Conservation (phyloP, 352 stramenopile species). For the Pythium aquatile region DNA sequence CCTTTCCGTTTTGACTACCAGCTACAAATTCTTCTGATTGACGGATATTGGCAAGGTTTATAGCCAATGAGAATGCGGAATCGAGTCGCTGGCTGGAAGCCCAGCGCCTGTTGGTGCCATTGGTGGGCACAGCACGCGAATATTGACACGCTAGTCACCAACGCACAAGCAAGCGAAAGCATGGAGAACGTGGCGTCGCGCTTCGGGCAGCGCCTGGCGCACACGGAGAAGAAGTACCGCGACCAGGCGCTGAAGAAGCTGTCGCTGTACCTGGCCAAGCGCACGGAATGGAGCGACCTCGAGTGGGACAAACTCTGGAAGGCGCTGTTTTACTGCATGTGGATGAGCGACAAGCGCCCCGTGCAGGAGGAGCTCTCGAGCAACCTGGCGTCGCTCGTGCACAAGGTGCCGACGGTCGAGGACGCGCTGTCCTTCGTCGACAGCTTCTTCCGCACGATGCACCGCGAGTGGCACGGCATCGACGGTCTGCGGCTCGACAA, state of each 20-base stretch:
- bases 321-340: constrained; percentile 89
- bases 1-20: constrained; percentile 5
- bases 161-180: background rate
- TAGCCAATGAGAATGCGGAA: constrained; percentile 17
- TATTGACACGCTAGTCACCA: background rate
- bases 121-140: constrained; percentile 7
- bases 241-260: constrained; percentile 83
- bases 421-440: constrained; percentile 68
- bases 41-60: constrained; percentile 3
- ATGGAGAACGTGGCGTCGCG: constrained; percentile 80
- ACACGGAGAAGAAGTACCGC: constrained; percentile 87
- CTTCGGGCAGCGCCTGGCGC: constrained; percentile 82
- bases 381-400: constrained; percentile 60
- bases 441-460: constrained; percentile 84
- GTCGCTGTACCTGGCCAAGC: constrained; percentile 67
- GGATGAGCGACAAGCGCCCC: constrained; percentile 86
- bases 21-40: constrained; percentile 19
- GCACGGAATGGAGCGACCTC: constrained; percentile 61
- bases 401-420: constrained; percentile 45
- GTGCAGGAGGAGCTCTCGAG: constrained; percentile 79
- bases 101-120: constrained; percentile 2
- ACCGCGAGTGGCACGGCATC: constrained; percentile 84
- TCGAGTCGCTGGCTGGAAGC: constrained; percentile 18
- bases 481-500: constrained; percentile 84
- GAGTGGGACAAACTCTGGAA: constrained; percentile 90